Evolutionary conservation across 2,329 filamentous ascomycete genomes (phyloP).

Genomic region (Talaromyces sp.): DNA sequence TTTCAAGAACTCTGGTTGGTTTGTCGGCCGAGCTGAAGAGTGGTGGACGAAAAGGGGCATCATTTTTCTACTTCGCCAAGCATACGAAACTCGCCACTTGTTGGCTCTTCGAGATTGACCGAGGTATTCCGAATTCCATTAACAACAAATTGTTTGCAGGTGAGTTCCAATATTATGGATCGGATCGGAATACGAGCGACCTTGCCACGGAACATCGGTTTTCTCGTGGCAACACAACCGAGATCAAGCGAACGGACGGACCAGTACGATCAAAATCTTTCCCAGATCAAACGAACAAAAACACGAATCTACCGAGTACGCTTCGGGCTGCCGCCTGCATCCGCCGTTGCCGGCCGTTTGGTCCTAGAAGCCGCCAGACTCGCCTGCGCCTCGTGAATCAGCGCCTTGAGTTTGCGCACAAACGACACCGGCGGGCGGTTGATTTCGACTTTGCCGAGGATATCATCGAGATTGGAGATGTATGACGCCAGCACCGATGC

Average conservation of each 20-base stretch:
- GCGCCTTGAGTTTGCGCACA: conserved; percentile 26
- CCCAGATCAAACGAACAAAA: not conserved
- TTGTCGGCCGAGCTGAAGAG: not conserved
- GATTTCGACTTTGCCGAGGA: conserved; percentile 41
- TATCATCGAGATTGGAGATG: conserved; percentile 23
- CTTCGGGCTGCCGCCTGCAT: conserved; percentile 13
- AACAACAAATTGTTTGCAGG: not conserved
- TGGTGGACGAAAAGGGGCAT: not conserved
- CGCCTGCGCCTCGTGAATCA: conserved; percentile 28
- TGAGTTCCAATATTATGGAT: not conserved
- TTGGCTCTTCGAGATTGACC: not conserved
- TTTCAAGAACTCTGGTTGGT: not conserved
- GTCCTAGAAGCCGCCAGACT: conserved; percentile 2
- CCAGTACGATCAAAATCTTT: not conserved
- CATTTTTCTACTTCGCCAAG: not conserved
- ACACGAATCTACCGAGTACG: conserved; percentile 10
- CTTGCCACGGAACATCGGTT: not conserved
- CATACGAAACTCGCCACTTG: not conserved
- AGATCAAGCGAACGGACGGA: not conserved
- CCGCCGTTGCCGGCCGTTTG: conserved; percentile 13
- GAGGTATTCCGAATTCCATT: not conserved
- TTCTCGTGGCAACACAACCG: not conserved
- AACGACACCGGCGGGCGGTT: conserved; percentile 35
- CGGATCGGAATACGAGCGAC: not conserved
- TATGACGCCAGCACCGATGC: conserved; percentile 27